Evolutionary conservation across 176 grass and related monocot genomes (phyloP).

Genomic region (Eragrostis nindensis): DNA sequence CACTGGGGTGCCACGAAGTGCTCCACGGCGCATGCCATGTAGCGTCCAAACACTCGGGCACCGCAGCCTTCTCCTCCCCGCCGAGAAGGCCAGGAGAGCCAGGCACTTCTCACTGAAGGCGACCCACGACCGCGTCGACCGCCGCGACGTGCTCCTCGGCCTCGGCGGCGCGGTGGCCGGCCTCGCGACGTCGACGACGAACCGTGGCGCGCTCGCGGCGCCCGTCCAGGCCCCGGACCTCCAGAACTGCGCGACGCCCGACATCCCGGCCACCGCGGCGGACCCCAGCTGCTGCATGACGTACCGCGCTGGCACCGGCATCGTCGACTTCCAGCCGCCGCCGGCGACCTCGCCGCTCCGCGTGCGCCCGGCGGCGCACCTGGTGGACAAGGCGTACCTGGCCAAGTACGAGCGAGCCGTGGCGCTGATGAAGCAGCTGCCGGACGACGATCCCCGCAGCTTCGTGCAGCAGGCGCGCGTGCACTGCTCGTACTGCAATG

Average conservation of each 20-base stretch:
- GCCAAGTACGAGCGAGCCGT: conserved; percentile 65
- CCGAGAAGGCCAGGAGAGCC: not conserved
- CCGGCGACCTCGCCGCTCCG: conserved; percentile 40
- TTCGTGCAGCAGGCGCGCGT: conserved; percentile 66
- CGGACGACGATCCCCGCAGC: conserved; percentile 74
- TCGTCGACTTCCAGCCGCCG: conserved; percentile 62
- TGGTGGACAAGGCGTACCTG: conserved; percentile 44
- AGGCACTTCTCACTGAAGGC: conserved; percentile 38
- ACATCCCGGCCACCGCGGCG: no score
- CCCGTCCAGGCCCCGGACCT: conserved; percentile 66
- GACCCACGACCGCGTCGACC: conserved; percentile 36
- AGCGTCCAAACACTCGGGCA: not conserved
- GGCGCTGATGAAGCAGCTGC: conserved; percentile 65
- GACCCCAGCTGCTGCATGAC: no score
- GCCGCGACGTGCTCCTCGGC: conserved; percentile 66
- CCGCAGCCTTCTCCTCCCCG: not conserved
- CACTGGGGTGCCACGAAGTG: no score
- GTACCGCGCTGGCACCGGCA: no score
- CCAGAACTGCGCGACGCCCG: conserved; percentile 18
- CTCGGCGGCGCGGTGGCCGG: conserved; percentile 45
- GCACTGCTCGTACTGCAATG: conserved; percentile 66
- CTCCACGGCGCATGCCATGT: conserved; percentile 16
- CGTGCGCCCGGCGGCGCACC: conserved; percentile 63
- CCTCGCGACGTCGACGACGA: conserved; percentile 25
- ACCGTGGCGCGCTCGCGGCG: conserved; percentile 30